phyloP scores from a whole-genome alignment of 371 early-diverging fungal species.

The Mortierella sp. region DNA sequence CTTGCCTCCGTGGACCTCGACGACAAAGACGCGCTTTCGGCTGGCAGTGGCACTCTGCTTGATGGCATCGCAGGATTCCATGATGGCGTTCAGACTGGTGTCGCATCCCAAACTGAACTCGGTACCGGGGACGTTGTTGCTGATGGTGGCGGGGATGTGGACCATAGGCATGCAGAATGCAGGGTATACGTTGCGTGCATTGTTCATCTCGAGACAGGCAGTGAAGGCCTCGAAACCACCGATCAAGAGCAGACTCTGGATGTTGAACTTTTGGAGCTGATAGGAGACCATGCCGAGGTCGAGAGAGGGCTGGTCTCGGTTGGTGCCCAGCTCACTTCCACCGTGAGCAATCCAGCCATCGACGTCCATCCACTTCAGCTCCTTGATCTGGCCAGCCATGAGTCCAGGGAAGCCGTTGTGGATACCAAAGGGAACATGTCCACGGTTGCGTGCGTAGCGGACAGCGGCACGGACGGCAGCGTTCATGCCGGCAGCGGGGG shows the following conservation, averaged over 20 bases:
- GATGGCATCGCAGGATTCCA: constrained; percentile 94
- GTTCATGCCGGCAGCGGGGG: constrained; percentile 99
- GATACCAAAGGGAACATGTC: constrained; percentile 88
- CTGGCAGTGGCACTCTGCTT: constrained; percentile 93
- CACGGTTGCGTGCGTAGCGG: constrained; percentile 88
- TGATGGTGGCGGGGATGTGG: constrained; percentile 96
- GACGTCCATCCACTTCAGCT: constrained; percentile 89
- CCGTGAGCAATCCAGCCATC: constrained; percentile 93
- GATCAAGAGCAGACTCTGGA: constrained; percentile 92
- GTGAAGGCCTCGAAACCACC: constrained; percentile 97
- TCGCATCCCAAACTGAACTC: constrained; percentile 98
- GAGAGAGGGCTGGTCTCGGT: constrained; percentile 87
- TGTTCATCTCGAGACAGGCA: constrained; percentile 80
- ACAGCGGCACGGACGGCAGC: constrained; percentile 94
- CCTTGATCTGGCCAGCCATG: constrained; percentile 80
- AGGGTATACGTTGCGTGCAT: constrained; percentile 81
- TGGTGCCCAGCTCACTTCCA: constrained; percentile 97
- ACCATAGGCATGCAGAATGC: constrained; percentile 95
- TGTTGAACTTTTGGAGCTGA: constrained; percentile 90
- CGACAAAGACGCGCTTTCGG: constrained; percentile 95
- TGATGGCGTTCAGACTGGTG: constrained; percentile 97
- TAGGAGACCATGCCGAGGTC: constrained; percentile 92
- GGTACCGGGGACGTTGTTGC: constrained; percentile 99
- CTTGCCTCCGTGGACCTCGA: constrained; percentile 98
- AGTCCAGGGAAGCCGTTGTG: constrained; percentile 97